phyloP scores from a whole-genome alignment of 345 rosid species.

The Arabis hirsuta region DNA sequence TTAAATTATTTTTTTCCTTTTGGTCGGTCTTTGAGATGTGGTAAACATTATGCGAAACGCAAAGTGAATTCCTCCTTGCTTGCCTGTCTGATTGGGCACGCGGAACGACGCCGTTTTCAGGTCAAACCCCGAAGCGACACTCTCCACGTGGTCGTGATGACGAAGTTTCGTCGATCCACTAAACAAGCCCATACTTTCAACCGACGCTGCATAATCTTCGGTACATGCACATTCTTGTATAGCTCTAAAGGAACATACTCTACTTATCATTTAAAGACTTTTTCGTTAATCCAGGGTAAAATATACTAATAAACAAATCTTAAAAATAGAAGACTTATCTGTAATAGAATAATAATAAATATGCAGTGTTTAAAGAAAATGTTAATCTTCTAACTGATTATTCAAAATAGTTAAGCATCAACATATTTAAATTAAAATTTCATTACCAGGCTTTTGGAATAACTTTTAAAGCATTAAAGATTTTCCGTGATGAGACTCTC shows the following conservation, averaged over 20 bases:
- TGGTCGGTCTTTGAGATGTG: constrained; percentile 40
- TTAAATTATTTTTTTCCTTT: background rate
- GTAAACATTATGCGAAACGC: constrained; percentile 5
- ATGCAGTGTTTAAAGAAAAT: too few relatives aligned
- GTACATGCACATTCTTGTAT: constrained; percentile 35
- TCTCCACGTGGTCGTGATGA: constrained; percentile 30
- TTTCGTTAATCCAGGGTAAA: background rate
- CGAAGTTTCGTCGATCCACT: constrained; percentile 31
- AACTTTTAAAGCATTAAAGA: background rate
- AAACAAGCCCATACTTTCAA: constrained; percentile 21
- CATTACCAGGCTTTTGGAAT: background rate
- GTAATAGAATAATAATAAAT: too few relatives aligned
- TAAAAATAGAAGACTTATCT: too few relatives aligned
- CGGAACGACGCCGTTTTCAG: constrained; percentile 13
- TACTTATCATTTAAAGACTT: too few relatives aligned
- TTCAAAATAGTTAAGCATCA: too few relatives aligned
- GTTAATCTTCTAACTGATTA: too few relatives aligned
- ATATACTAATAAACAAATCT: too few relatives aligned
- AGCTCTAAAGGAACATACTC: background rate
- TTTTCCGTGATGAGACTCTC: background rate
- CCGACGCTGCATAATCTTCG: constrained; percentile 30
- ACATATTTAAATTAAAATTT: too few relatives aligned
- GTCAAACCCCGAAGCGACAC: constrained; percentile 28
- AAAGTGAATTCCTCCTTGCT: constrained; percentile 37
- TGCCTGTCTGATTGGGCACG: constrained; percentile 26